These are phyloP conservation scores for Blastomyces silverae DNA, from an alignment of 2,329 filamentous ascomycete species.

Conservation along the genomic window DNA sequence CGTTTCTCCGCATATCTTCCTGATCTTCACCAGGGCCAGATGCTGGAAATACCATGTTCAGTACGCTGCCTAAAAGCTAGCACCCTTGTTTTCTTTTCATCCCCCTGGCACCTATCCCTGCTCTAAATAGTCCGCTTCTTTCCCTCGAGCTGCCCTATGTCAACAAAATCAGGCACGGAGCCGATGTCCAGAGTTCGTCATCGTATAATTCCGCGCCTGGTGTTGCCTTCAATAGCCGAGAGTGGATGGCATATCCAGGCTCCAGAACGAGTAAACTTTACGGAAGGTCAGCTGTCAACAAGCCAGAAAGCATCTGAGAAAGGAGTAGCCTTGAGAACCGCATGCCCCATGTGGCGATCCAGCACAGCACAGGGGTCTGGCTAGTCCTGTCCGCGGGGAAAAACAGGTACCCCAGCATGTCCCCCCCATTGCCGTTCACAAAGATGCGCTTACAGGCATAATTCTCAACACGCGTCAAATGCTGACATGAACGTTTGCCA, in stretches of 20 bases:
- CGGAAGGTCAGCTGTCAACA: neutral
- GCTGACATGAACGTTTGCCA: neutral
- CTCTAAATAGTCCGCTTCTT: neutral
- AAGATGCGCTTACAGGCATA: neutral
- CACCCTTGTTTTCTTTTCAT: neutral
- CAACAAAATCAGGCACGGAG: neutral
- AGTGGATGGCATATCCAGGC: neutral
- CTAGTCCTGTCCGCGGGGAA: neutral
- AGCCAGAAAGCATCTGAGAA: neutral
- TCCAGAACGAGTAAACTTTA: neutral
- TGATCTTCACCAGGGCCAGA: neutral
- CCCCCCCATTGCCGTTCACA: neutral
- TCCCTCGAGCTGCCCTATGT: neutral
- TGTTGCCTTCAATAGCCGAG: constrained; percentile 2
- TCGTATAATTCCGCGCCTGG: neutral
- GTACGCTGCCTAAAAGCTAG: neutral
- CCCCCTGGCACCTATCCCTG: neutral
- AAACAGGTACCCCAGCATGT: neutral
- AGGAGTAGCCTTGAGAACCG: neutral
- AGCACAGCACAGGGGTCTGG: neutral
- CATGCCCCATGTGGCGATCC: neutral
- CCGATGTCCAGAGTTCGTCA: neutral
- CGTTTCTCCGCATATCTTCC: neutral
- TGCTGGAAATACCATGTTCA: neutral
- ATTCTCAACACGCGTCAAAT: neutral